Conservation (phyloP, 345 rosid genomes). For the Gossypioides kirkii region DNA sequence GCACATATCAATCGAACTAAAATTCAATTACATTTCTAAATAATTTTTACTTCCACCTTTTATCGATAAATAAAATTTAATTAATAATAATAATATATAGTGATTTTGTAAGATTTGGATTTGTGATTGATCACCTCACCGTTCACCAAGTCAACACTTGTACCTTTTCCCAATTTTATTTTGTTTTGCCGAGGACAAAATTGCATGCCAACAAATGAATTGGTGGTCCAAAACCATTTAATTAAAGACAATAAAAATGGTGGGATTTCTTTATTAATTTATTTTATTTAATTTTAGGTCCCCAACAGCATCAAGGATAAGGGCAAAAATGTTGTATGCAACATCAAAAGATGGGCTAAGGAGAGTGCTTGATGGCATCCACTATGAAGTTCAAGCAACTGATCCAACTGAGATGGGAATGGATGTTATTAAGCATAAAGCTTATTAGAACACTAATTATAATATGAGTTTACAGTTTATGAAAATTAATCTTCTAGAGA, state of each 20-base stretch:
- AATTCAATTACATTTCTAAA: too few relatives aligned
- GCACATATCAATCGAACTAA: too few relatives aligned
- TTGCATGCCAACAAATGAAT: neutral
- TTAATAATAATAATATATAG: too few relatives aligned
- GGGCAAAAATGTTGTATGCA: conserved; percentile 87
- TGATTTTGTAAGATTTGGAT: neutral
- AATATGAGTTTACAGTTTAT: too few relatives aligned
- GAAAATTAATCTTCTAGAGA: too few relatives aligned
- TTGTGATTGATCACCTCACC: neutral
- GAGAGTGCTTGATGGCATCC: conserved; percentile 83
- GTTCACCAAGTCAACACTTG: conserved; percentile 3
- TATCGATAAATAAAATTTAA: too few relatives aligned
- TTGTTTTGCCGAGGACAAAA: neutral
- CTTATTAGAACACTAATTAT: neutral
- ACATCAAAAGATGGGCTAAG: conserved; percentile 83
- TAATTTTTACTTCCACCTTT: too few relatives aligned
- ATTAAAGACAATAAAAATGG: neutral
- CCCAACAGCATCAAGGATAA: conserved; percentile 72
- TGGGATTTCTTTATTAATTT: neutral
- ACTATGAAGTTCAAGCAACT: conserved; percentile 91
- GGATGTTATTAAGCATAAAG: conserved; percentile 58
- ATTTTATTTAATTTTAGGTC: conserved; percentile 40
- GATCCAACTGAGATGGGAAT: conserved; percentile 96
- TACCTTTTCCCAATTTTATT: neutral
- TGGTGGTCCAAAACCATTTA: neutral